phyloP scores from a whole-genome alignment of 345 rosid species.

The Murraya paniculata region DNA sequence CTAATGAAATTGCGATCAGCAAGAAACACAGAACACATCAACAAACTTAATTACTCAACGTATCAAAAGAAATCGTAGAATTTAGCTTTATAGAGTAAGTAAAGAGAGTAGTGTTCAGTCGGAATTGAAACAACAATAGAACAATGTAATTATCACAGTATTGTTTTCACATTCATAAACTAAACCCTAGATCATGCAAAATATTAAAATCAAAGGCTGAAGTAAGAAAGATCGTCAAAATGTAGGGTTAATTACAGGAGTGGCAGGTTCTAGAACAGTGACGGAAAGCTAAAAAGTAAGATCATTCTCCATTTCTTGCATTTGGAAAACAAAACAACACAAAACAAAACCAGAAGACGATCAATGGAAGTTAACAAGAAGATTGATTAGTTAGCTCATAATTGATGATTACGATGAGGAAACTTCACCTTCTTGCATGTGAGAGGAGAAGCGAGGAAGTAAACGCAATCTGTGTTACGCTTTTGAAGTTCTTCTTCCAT shows the following conservation, averaged over 20 bases:
- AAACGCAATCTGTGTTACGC: constrained; percentile 62
- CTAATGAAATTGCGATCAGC: neutral
- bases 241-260: neutral
- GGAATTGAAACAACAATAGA: neutral
- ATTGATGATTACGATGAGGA: too few relatives aligned
- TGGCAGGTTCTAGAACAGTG: neutral
- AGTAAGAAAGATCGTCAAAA: constrained; percentile 10
- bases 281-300: neutral
- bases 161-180: too few relatives aligned
- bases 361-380: neutral
- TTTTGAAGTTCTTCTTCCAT: constrained; percentile 53
- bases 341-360: neutral
- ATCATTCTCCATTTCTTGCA: neutral
- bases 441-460: constrained; percentile 69
- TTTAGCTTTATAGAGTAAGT: neutral
- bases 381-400: too few relatives aligned
- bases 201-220: neutral
- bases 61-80: neutral
- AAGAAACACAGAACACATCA: neutral
- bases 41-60: neutral
- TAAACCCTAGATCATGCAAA: neutral
- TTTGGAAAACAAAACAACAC: neutral
- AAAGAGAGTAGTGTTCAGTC: neutral
- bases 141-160: too few relatives aligned
- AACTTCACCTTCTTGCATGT: constrained; percentile 64